Percentiles rank a stretch among this genome's conserved stretches.
Evolutionary conservation across 306 rosid species (phyloP).

Genomic region (Malus fusca): DNA sequence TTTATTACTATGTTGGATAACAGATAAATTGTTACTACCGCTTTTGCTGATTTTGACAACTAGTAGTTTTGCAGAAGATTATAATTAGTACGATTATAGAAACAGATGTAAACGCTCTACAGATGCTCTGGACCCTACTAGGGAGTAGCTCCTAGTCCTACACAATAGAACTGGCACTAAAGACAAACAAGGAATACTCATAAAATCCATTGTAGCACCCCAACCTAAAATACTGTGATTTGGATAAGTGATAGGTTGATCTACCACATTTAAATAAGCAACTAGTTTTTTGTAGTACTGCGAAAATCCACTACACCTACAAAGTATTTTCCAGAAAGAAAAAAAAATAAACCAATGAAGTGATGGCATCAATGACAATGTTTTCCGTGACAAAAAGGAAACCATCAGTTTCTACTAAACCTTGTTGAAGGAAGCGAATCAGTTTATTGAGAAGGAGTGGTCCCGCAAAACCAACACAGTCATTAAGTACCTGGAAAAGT

Average conservation of each 20-base stretch:
- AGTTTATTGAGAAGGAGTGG: conserved; percentile 94
- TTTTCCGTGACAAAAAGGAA: conserved; percentile 10
- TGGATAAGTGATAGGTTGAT: background rate
- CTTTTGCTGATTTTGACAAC: background rate
- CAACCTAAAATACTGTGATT: background rate
- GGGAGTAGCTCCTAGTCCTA: background rate
- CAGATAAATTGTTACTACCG: background rate
- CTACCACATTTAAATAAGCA: background rate
- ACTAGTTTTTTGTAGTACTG: background rate
- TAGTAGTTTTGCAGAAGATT: background rate
- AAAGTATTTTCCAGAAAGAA: conserved; percentile 1
- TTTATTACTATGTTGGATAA: background rate
- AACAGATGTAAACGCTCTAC: background rate
- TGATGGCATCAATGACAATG: background rate
- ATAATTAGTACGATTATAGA: background rate
- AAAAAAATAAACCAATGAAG: background rate
- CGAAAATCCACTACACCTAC: background rate
- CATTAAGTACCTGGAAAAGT: conserved; percentile 70
- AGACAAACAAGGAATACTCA: background rate
- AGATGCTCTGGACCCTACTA: background rate
- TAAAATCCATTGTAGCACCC: background rate
- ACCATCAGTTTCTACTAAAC: conserved; percentile 30
- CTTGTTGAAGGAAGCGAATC: conserved; percentile 81
- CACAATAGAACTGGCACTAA: background rate
- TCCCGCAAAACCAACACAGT: conserved; percentile 79